A percentile compares a stretch with the other conserved stretches of the same genome.
Conservation (phyloP, 225 moss, liverwort and hornwort species). For the Rhytidiadelphus loreus region DNA sequence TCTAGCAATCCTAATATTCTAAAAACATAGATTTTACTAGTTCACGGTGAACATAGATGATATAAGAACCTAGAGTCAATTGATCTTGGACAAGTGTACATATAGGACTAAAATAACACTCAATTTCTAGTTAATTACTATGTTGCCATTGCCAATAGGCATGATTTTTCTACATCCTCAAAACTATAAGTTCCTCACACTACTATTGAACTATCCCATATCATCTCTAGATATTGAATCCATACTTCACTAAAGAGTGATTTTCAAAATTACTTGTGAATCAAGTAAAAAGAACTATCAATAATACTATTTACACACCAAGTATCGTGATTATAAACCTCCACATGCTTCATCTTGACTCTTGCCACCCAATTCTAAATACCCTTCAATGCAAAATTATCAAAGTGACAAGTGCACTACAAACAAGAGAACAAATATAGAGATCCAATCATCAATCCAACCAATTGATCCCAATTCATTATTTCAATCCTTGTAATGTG, state of each 20-base stretch:
- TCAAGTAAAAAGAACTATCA: too few species aligned
- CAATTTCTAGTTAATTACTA: background rate
- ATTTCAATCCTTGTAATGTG: too few species aligned
- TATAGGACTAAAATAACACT: background rate
- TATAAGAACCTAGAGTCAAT: background rate
- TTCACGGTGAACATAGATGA: background rate
- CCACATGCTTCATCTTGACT: background rate
- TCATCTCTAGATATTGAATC: background rate
- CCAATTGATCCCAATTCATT: too few species aligned
- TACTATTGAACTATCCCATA: fast-evolving
- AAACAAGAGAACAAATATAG: too few species aligned
- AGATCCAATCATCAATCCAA: too few species aligned
- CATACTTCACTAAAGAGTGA: too few species aligned
- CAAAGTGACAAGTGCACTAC: fast-evolving
- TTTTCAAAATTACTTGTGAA: too few species aligned
- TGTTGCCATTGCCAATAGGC: background rate
- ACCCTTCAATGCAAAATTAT: background rate
- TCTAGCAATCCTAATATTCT: too few species aligned
- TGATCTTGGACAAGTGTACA: background rate
- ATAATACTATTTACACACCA: background rate
- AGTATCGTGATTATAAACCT: background rate
- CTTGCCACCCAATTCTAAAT: background rate
- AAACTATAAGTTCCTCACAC: background rate
- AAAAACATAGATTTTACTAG: background rate
- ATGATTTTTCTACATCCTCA: background rate